phyloP scores from a whole-genome alignment of 225 moss, liverwort and hornwort species.

The Straminergon stramineum region DNA sequence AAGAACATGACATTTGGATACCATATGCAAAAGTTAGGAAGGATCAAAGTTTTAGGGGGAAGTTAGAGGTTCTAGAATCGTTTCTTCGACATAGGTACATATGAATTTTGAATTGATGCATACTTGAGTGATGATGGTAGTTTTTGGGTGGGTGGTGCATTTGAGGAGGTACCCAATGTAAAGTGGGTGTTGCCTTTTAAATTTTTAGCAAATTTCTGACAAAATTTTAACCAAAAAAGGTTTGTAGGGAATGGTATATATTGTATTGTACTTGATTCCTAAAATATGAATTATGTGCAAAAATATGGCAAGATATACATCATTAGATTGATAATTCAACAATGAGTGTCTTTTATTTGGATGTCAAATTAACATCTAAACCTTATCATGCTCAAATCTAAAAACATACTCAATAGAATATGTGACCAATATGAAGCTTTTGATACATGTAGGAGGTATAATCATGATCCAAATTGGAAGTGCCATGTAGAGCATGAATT shows the following conservation, averaged over 20 bases:
- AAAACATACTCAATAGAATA: rapidly evolving
- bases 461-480: neutral
- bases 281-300: neutral
- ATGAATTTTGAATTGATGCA: no score
- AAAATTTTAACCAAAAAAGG: neutral
- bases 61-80: neutral
- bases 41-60: neutral
- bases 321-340: neutral
- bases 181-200: neutral
- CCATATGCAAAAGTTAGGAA: neutral
- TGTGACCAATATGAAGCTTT: neutral
- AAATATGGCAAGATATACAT: no score
- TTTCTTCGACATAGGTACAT: neutral
- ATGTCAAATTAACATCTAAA: neutral
- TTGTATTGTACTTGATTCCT: neutral
- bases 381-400: neutral
- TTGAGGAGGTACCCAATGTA: rapidly evolving
- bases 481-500: neutral
- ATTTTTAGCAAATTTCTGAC: neutral
- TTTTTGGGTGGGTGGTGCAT: neutral
- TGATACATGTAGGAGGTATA: neutral
- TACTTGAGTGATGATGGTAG: neutral
- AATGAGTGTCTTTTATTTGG: neutral
- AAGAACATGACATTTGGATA: neutral
- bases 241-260: neutral